Evolutionary conservation across 2,329 filamentous ascomycete species (phyloP).

Genomic region (Capronia epimyces): DNA sequence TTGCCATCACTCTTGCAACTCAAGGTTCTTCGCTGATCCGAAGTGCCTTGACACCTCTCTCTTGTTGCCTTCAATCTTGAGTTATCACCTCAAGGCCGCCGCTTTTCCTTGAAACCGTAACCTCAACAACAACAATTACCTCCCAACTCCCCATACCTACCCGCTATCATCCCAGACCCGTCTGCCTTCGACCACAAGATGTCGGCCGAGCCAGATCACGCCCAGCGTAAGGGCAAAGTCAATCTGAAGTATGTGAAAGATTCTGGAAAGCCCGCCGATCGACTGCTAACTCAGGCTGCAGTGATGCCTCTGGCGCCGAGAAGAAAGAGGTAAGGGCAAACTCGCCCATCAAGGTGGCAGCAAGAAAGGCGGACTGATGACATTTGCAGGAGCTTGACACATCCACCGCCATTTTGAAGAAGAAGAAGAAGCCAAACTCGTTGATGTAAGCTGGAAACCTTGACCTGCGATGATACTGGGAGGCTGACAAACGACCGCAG

Average conservation of each 20-base stretch:
- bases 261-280: constrained; percentile 19
- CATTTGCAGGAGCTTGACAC: constrained; percentile 70
- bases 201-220: constrained; percentile 61
- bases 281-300: constrained; percentile 37
- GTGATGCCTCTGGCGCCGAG: constrained; percentile 84
- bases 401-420: constrained; percentile 95
- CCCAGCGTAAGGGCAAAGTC: constrained; percentile 71
- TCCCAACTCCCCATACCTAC: neutral
- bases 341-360: constrained; percentile 18
- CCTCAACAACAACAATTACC: neutral
- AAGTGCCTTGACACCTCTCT: constrained; percentile 7
- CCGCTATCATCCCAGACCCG: constrained; percentile 1
- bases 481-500: constrained; percentile 44
- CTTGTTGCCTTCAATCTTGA: neutral
- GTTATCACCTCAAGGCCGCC: neutral
- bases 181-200: constrained; percentile 49
- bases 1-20: constrained; percentile 7
- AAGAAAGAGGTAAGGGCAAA: constrained; percentile 65
- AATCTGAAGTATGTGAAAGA: constrained; percentile 65
- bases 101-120: constrained; percentile 6
- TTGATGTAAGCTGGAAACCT: constrained; percentile 65
- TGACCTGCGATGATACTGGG: constrained; percentile 2
- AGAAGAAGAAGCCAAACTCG: constrained; percentile 99
- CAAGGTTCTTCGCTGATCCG: constrained; percentile 13
- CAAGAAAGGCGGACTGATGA: constrained; percentile 29